phyloP scores from a whole-genome alignment of 2,329 filamentous ascomycete genomes.

The Penicillium sp. region DNA sequence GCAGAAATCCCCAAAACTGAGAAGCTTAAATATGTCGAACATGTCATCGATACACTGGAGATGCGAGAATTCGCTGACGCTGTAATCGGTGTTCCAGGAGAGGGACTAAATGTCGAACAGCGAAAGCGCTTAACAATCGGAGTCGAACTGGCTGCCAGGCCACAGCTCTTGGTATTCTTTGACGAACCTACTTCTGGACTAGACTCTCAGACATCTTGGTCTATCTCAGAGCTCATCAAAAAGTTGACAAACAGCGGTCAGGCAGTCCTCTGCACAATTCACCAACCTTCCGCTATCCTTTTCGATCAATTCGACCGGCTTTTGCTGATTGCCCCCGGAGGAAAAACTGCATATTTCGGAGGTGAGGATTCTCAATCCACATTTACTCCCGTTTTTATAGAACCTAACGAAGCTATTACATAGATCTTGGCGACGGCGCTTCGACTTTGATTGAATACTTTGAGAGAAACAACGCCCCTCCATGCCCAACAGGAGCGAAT shows the following conservation, averaged over 20 bases:
- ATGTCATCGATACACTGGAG: constrained; percentile 82
- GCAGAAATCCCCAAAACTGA: constrained; percentile 68
- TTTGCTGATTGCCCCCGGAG: constrained; percentile 65
- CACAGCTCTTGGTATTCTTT: constrained; percentile 81
- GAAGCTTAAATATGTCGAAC: constrained; percentile 82
- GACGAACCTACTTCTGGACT: constrained; percentile 86
- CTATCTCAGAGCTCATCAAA: constrained; percentile 80
- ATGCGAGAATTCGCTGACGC: constrained; percentile 90
- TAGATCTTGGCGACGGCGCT: constrained; percentile 63
- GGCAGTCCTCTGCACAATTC: constrained; percentile 89
- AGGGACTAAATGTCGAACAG: constrained; percentile 68
- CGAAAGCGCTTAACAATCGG: constrained; percentile 82
- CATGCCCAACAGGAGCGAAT: constrained; percentile 64
- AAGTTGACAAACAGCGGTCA: constrained; percentile 86
- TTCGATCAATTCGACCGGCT: constrained; percentile 78
- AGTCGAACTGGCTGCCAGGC: constrained; percentile 89
- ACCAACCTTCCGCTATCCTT: constrained; percentile 87
- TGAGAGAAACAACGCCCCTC: constrained; percentile 58
- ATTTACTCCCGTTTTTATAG: too few relatives aligned
- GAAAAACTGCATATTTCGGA: constrained; percentile 70
- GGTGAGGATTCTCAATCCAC: not conserved
- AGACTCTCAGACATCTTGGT: constrained; percentile 88
- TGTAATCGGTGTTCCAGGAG: constrained; percentile 82
- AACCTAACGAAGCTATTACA: constrained; percentile 66
- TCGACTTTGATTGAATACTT: constrained; percentile 64